Evolutionary conservation across 495 filamentous ascomycete species (phyloP).

Genomic region (Lasiosphaeria hispida): DNA sequence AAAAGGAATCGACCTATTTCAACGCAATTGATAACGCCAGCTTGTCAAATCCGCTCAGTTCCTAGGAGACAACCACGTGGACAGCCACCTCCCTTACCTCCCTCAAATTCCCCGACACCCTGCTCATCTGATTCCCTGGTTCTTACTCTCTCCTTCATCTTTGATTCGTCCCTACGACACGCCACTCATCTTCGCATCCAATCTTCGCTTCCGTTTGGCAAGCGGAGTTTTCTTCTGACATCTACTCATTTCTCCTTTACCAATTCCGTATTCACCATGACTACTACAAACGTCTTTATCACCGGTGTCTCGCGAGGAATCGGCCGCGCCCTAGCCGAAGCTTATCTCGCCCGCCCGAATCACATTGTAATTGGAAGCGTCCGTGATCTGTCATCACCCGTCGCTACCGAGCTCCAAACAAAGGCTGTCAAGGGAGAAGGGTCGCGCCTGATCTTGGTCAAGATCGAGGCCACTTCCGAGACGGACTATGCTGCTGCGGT

Average conservation of each 20-base stretch:
- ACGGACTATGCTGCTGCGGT: constrained; percentile 15
- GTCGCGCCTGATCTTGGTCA: constrained; percentile 22
- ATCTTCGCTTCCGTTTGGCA: too few relatives aligned
- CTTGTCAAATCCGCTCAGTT: too few relatives aligned
- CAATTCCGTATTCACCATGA: neutral
- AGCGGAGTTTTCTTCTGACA: too few relatives aligned
- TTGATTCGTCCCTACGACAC: neutral
- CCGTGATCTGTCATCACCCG: constrained; percentile 13
- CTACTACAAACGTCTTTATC: constrained; percentile 9
- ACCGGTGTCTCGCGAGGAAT: constrained; percentile 19
- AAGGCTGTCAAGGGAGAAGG: constrained; percentile 2
- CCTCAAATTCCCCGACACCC: neutral
- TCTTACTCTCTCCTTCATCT: neutral
- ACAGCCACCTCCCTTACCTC: neutral
- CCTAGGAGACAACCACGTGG: neutral
- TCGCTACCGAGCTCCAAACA: constrained; percentile 18
- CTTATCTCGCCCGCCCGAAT: constrained; percentile 26
- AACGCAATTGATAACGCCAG: neutral
- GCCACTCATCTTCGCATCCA: neutral
- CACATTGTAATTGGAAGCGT: constrained; percentile 31
- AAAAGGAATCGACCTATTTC: neutral
- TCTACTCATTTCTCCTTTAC: too few relatives aligned
- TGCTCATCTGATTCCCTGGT: neutral
- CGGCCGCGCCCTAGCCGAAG: constrained; percentile 18
- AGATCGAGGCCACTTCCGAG: constrained; percentile 12